Evolutionary conservation across 768 basidiomycete species (phyloP).

Genomic region (Leccinum longicurvipes): DNA sequence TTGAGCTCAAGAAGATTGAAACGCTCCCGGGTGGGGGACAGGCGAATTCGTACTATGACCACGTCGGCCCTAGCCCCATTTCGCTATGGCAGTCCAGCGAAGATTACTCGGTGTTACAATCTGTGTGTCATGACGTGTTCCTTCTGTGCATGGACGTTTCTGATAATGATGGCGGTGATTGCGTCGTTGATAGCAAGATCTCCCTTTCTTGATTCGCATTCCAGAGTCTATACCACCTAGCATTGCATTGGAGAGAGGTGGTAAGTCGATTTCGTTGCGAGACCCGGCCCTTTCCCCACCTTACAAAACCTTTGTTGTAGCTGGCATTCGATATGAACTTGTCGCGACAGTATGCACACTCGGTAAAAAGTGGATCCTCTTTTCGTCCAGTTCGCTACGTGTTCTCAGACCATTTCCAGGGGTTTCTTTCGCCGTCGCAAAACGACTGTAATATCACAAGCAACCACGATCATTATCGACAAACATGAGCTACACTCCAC

Average conservation of each 20-base stretch:
- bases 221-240: slow-evolving; percentile 91
- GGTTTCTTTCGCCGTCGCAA: slow-evolving; percentile 82
- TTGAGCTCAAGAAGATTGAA: slow-evolving; percentile 91
- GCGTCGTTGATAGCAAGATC: slow-evolving; percentile 60
- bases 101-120: slow-evolving; percentile 65
- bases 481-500: slow-evolving; percentile 93
- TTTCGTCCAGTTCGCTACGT: not conserved
- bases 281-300: not conserved
- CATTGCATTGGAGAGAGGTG: slow-evolving; percentile 73
- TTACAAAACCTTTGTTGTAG: slow-evolving; percentile 34
- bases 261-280: slow-evolving; percentile 33
- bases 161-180: slow-evolving; percentile 2
- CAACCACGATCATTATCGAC: slow-evolving; percentile 76
- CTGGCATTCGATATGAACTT: slow-evolving; percentile 87
- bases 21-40: slow-evolving; percentile 68
- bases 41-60: slow-evolving; percentile 72
- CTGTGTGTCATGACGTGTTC: slow-evolving; percentile 42
- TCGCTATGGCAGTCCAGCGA: slow-evolving; percentile 80
- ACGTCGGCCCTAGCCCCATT: slow-evolving; percentile 77
- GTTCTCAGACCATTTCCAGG: slow-evolving; percentile 25
- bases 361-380: slow-evolving; percentile 67
- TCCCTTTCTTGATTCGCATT: slow-evolving; percentile 86
- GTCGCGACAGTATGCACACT: slow-evolving; percentile 83
- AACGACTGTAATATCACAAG: slow-evolving; percentile 61
- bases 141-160: slow-evolving; percentile 1